phyloP scores from a whole-genome alignment of 768 basidiomycete species.

The Tremella yokohamensis region DNA sequence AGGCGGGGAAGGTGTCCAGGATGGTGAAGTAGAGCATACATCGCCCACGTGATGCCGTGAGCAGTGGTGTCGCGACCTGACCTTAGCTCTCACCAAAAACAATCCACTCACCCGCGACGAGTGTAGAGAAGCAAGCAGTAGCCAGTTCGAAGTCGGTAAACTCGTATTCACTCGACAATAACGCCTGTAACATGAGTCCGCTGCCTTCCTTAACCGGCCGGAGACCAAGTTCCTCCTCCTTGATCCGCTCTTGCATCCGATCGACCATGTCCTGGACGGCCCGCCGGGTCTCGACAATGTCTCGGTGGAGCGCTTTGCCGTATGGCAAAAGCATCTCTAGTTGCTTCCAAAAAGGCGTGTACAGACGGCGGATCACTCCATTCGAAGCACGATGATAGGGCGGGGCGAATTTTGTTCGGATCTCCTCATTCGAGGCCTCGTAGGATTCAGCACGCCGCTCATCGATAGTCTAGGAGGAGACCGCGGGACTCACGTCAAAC shows the following conservation, averaged over 20 bases:
- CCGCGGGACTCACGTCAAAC: slow-evolving; percentile 29
- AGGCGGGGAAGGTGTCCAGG: slow-evolving; percentile 15
- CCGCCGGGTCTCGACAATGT: slow-evolving; percentile 7
- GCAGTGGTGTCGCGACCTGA: slow-evolving; percentile 39
- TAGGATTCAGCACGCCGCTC: background rate
- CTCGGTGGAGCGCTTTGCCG: background rate
- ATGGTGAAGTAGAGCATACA: slow-evolving; percentile 23
- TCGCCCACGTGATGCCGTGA: slow-evolving; percentile 32
- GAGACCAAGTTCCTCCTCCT: slow-evolving; percentile 14
- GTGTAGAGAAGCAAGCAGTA: slow-evolving; percentile 30
- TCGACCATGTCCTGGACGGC: slow-evolving; percentile 9
- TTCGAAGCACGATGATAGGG: slow-evolving; percentile 14
- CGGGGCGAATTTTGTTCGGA: slow-evolving; percentile 14
- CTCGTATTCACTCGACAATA: background rate
- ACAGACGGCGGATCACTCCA: background rate
- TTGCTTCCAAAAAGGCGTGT: background rate
- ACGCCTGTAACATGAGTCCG: background rate
- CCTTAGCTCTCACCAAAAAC: background rate
- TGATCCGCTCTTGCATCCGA: slow-evolving; percentile 13
- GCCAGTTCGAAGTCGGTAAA: slow-evolving; percentile 2
- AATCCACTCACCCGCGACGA: slow-evolving; percentile 30
- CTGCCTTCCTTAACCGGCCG: background rate
- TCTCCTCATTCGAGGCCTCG: slow-evolving; percentile 9
- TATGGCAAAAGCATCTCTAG: slow-evolving; percentile 5
- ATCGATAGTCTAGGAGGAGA: background rate